Percentiles rank a stretch among this genome's conserved stretches.
phyloP scores from a whole-genome alignment of 2,329 filamentous ascomycete genomes.

The Alternaria viburni region DNA sequence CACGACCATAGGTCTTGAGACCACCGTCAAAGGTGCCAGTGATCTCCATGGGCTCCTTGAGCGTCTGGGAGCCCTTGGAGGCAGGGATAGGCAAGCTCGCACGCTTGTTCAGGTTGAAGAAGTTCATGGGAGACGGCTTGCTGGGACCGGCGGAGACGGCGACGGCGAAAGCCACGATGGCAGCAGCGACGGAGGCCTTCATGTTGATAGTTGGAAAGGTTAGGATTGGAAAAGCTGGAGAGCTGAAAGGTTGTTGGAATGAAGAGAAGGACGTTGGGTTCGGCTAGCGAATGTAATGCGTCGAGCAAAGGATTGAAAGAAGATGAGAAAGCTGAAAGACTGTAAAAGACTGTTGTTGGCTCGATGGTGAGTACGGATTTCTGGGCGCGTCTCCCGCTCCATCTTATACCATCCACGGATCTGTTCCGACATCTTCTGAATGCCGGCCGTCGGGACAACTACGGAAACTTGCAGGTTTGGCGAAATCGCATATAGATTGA shows the following conservation, averaged over 20 bases:
- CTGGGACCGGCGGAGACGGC: conserved; percentile 36
- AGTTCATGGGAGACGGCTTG: conserved; percentile 14
- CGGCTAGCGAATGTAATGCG: conserved; percentile 28
- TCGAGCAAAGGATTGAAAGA: conserved; percentile 26
- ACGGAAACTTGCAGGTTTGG: background rate
- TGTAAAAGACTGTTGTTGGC: conserved; percentile 22
- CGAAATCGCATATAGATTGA: conserved; percentile 10
- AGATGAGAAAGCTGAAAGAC: conserved; percentile 9
- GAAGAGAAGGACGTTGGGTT: conserved; percentile 19
- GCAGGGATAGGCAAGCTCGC: conserved; percentile 38
- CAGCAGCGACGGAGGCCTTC: conserved; percentile 38
- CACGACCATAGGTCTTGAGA: conserved; percentile 44
- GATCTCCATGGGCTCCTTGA: conserved; percentile 28
- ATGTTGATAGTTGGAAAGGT: conserved; percentile 29
- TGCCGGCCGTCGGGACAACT: background rate
- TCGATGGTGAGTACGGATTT: conserved; percentile 22
- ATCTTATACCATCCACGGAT: conserved; percentile 19
- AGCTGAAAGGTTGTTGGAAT: conserved; percentile 4
- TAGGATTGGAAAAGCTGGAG: conserved; percentile 12
- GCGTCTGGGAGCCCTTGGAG: conserved; percentile 38
- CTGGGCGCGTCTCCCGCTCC: conserved; percentile 1
- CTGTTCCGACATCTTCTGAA: background rate
- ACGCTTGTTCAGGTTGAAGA: conserved; percentile 38
- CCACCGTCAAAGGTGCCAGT: conserved; percentile 41
- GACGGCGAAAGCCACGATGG: conserved; percentile 36